phyloP scores from a whole-genome alignment of 768 basidiomycete genomes.

The Russula dissimulans region DNA sequence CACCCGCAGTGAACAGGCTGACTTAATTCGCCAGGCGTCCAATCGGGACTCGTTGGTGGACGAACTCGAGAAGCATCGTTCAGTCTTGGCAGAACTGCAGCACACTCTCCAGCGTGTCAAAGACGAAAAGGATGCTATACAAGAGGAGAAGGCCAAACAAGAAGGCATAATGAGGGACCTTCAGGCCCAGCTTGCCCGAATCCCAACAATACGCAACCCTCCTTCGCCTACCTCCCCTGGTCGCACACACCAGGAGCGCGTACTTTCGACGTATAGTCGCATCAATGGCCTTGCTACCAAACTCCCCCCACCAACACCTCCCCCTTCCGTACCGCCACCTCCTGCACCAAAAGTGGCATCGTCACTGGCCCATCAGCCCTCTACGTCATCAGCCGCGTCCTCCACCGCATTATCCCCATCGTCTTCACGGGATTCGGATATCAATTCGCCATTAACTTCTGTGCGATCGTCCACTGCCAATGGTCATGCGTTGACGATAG shows the following conservation, averaged over 20 bases:
- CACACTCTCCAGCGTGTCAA: constrained; percentile 69
- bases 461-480: constrained; percentile 28
- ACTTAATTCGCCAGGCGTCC: constrained; percentile 61
- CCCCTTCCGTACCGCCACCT: constrained; percentile 79
- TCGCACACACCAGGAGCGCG: constrained; percentile 41
- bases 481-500: constrained; percentile 24
- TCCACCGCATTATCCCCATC: constrained; percentile 46
- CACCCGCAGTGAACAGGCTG: constrained; percentile 49
- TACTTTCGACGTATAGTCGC: constrained; percentile 41
- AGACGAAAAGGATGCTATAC: constrained; percentile 73
- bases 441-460: constrained; percentile 54
- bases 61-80: constrained; percentile 72
- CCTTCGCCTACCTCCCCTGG: constrained; percentile 39
- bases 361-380: constrained; percentile 44
- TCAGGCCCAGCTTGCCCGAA: constrained; percentile 61
- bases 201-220: constrained; percentile 30
- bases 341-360: constrained; percentile 53
- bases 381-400: constrained; percentile 42
- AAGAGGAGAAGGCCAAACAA: constrained; percentile 59
- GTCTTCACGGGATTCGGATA: constrained; percentile 56
- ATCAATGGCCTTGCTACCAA: constrained; percentile 59
- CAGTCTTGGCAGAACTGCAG: constrained; percentile 66
- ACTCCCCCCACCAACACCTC: constrained; percentile 80
- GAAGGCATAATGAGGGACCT: constrained; percentile 68
- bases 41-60: constrained; percentile 63